Conservation (phyloP, 768 basidiomycete species). For the Tulasnella sp. region DNA sequence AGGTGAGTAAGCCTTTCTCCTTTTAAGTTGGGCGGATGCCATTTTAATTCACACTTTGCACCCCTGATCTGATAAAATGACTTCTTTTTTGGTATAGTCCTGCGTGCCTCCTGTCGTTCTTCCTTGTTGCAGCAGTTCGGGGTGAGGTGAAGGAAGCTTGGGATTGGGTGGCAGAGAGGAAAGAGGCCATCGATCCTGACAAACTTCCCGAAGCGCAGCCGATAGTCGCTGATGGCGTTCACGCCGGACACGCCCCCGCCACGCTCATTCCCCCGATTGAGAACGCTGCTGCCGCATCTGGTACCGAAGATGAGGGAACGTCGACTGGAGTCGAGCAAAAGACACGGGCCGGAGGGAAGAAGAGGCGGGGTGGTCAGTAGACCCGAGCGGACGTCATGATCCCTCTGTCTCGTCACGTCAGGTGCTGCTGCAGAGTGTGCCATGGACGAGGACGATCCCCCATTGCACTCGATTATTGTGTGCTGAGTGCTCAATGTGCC, state of each 20-base stretch:
- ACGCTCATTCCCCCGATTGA: neutral
- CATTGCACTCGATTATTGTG: neutral
- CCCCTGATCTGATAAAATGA: conserved; percentile 10
- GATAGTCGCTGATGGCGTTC: neutral
- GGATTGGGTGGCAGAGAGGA: conserved; percentile 42
- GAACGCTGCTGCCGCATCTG: conserved; percentile 1
- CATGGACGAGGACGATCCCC: neutral
- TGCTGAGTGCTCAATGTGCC: neutral
- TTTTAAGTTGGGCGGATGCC: neutral
- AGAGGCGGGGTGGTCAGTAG: conserved; percentile 3
- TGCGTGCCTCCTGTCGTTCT: conserved; percentile 65
- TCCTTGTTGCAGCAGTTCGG: conserved; percentile 47
- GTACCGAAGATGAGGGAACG: neutral
- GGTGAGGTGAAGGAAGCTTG: conserved; percentile 68
- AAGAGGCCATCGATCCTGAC: conserved; percentile 2
- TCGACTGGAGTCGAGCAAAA: neutral
- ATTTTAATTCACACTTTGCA: conserved; percentile 7
- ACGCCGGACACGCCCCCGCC: neutral
- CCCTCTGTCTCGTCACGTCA: neutral
- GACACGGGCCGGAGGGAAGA: neutral
- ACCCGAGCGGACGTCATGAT: neutral
- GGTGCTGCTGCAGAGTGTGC: neutral
- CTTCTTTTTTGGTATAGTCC: conserved; percentile 34
- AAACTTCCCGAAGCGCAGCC: conserved; percentile 6
- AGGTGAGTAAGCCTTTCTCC: conserved; percentile 48